Base-by-base conservation (phyloP, 257 asterid species). In the Solanum arcanum region DNA sequence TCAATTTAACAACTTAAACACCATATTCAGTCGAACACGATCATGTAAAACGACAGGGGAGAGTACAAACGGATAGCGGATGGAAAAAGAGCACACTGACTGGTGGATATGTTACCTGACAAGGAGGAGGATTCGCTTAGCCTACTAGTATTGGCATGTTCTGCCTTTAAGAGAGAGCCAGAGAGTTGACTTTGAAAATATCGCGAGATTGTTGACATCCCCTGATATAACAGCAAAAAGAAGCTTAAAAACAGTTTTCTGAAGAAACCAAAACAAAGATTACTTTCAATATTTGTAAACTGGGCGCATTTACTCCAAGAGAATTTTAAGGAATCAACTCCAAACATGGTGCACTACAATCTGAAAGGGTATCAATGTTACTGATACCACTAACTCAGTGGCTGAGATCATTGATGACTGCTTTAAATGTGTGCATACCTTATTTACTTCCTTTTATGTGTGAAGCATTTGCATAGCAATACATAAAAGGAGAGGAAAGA, bases 201-300 rank as follows among this genome's bases (percentile, higher is more conserved):
- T 87, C 93, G 94, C 37, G 91, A 90, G 90, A 96, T 94, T 35
- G 99, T 92, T 86, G 95, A 86, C 73, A 88, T 91, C 89, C 93
- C 95, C 98, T 96, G 93, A 86, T 78, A 90, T 85, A 89, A 74
- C 27, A 20, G 87, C 47, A 83, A 31, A 83, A 21, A 46, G 73
- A 87, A 89, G 56, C 88, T 76, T 46, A 60, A 62, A 47, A 59
- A 25, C 29, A 64, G 29, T 23, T n/a, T 11, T 9, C 49, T 37
- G 18, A 49, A 42, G 68, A 70, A 69, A 87, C 70, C 78, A 77
- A 47, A 60, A 42, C 18, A 21, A 3, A 13, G 66, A 59, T 18
- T 72, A 47, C 25, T 13, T 15, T 64, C 74, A 73, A 37, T 62
- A 29, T 46, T 33, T 11, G 15, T 18, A 27, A 27, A 42, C 37